Base-by-base conservation (phyloP, 2,329 filamentous ascomycete genomes). In the Cephalotrichum gorgonifer region DNA sequence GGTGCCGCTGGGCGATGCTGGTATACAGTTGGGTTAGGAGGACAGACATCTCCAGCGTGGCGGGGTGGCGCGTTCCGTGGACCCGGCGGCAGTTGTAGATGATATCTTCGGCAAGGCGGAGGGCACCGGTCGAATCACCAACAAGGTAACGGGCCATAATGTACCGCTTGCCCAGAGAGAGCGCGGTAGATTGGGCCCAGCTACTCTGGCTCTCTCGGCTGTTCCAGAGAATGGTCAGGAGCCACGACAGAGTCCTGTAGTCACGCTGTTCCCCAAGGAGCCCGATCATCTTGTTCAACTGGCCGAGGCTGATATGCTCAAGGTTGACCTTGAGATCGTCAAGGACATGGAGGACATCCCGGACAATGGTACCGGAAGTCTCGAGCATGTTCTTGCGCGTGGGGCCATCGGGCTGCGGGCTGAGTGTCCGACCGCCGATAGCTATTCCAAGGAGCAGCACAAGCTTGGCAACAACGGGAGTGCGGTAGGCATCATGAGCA, bases 221-320 rank as follows among this genome's bases (percentile, higher is more conserved):
- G 43, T 52, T 56, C 64, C 64, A 67, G 33, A 67, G 60, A 2
- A 55, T 61, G 9, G 58, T 63, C 12, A 67, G 59, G 1, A 67
- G 58, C 59, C 59, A 62, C 20, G 64, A 60, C 5, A 73, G 62
- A 6, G 61, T 69, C 41, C 60, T 57, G 57, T 71, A 71, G 54
- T 74, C 68, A 43, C 66, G 47, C 51, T 72, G 67, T 49, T 69
- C 66, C 46, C 69, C 70, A 9, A 74, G 60, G 0, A 73, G 55
- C 7, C 58, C 60, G 17, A 70, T 65, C 20, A 74, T 54, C 27
- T 61, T 62, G 56, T 68, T 71, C 25, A 73, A 55, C 47, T 72
- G 63, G 28, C 58, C 56, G 31, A 71, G 60, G 46, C 53, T 56
- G 44, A 73, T 59, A 43, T 66, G 62, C 12, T 67, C 63, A 26